These are phyloP conservation scores for Talaromyces pinophilus DNA, from an alignment of 2,329 filamentous ascomycete genomes.

Conservation along the genomic window DNA sequence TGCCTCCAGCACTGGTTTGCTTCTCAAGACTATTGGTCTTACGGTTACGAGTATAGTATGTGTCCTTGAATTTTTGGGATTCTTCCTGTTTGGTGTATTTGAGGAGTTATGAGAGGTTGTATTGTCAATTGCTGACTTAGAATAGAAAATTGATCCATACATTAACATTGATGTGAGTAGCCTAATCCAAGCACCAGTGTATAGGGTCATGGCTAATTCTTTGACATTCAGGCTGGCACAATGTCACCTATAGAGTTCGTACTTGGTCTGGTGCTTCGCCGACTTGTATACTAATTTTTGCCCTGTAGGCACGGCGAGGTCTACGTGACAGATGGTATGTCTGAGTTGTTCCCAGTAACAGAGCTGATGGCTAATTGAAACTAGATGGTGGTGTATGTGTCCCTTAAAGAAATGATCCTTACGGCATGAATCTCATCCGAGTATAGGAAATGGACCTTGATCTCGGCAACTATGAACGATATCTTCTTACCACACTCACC, in stretches of 20 bases:
- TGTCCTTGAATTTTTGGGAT: not conserved
- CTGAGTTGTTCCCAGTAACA: not conserved
- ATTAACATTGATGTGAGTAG: slow-evolving; percentile 75
- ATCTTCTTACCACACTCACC: slow-evolving; percentile 78
- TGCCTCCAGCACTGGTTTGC: slow-evolving; percentile 67
- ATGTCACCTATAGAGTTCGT: slow-evolving; percentile 22
- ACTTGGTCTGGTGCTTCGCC: not conserved
- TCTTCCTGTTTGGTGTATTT: not conserved
- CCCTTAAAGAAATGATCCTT: slow-evolving; percentile 41
- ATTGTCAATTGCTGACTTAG: slow-evolving; percentile 19
- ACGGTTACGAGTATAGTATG: slow-evolving; percentile 43
- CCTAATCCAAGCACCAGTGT: not conserved
- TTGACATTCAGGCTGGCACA: slow-evolving; percentile 15
- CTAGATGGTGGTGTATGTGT: slow-evolving; percentile 11
- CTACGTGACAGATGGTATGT: slow-evolving; percentile 59
- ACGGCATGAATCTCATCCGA: slow-evolving; percentile 46
- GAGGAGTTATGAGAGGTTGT: not conserved
- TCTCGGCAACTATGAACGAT: slow-evolving; percentile 74
- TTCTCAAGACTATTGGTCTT: slow-evolving; percentile 77
- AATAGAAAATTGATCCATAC: slow-evolving; percentile 72
- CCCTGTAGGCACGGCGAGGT: slow-evolving; percentile 75
- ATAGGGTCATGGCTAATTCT: slow-evolving; percentile 60
- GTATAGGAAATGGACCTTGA: slow-evolving; percentile 74
- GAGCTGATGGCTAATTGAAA: not conserved
- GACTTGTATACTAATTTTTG: slow-evolving; percentile 3